Percentiles rank a stretch among this genome's conserved stretches.
Conservation (phyloP, 495 filamentous ascomycete genomes). For the Cercophora scortea region DNA sequence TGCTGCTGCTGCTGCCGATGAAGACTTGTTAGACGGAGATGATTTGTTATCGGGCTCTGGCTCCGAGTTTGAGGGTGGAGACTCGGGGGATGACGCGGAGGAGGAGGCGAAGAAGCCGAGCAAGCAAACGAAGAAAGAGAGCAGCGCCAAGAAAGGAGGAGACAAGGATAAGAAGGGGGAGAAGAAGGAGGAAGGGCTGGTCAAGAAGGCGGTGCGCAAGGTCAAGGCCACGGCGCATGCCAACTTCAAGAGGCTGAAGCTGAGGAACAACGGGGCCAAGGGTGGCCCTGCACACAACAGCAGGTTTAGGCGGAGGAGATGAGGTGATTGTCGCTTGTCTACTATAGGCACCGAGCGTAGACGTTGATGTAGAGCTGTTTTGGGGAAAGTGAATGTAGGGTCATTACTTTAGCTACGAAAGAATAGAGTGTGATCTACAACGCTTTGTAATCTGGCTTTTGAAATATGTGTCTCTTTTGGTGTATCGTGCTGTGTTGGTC, state of each 20-base stretch:
- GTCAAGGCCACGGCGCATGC: conserved; percentile 67
- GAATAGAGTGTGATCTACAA: no score
- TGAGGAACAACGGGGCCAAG: conserved; percentile 53
- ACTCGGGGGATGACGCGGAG: not conserved
- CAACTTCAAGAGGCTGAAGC: conserved; percentile 78
- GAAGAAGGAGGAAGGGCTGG: conserved; percentile 37
- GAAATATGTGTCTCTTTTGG: no score
- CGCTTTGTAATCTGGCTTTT: no score
- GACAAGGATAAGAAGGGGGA: conserved; percentile 23
- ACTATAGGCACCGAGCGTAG: no score
- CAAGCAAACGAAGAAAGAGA: conserved; percentile 27
- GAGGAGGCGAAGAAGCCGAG: conserved; percentile 20
- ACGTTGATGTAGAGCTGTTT: no score
- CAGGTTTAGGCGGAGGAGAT: conserved; percentile 26
- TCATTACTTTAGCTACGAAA: no score
- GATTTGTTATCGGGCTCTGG: conserved; percentile 14
- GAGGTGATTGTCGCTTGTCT: not conserved
- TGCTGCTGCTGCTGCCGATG: not conserved
- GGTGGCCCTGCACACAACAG: conserved; percentile 41
- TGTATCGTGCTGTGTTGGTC: no score
- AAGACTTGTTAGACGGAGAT: conserved; percentile 7
- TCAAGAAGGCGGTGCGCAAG: conserved; percentile 56
- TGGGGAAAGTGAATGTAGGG: no score
- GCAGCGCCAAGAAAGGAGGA: conserved; percentile 21
- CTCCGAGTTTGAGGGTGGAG: conserved; percentile 7